Conservation (phyloP, 805 yeast species). For the Candida nanaspora region DNA sequence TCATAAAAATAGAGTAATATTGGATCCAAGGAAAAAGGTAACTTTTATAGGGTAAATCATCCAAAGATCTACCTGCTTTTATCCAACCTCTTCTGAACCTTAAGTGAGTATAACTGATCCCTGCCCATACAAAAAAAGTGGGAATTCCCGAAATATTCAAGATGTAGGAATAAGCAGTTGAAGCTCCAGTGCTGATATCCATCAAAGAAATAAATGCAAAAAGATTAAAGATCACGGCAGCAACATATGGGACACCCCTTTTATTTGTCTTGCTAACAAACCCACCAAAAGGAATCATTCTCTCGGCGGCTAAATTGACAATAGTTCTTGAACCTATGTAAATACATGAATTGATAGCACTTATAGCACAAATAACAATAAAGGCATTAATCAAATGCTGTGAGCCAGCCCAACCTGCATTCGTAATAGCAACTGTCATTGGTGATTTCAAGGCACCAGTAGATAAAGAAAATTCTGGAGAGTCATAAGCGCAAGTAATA, state of each 20-base stretch:
- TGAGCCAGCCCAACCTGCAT: constrained; percentile 46
- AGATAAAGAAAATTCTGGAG: constrained; percentile 33
- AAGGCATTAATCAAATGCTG: constrained; percentile 55
- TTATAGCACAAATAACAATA: constrained; percentile 53
- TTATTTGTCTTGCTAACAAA: constrained; percentile 43
- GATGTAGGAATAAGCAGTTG: constrained; percentile 52
- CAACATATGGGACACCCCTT: constrained; percentile 58
- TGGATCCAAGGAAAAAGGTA: constrained; percentile 47
- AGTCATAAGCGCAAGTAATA: constrained; percentile 50
- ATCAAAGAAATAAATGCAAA: constrained; percentile 52
- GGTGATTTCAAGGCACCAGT: constrained; percentile 39
- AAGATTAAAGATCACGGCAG: constrained; percentile 46
- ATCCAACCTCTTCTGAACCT: constrained; percentile 47
- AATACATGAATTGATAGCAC: constrained; percentile 64
- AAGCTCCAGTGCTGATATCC: constrained; percentile 52
- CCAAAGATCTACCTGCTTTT: constrained; percentile 31
- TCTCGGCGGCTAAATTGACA: constrained; percentile 54
- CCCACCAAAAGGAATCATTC: constrained; percentile 44
- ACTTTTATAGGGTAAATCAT: constrained; percentile 48
- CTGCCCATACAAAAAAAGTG: constrained; percentile 63
- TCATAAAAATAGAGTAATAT: constrained; percentile 39
- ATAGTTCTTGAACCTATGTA: constrained; percentile 65
- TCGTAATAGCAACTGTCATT: constrained; percentile 38
- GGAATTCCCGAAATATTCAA: constrained; percentile 61
- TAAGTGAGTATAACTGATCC: constrained; percentile 47